Base-by-base conservation (phyloP, 2,329 filamentous ascomycete species). In the Colletotrichum viniferum region DNA sequence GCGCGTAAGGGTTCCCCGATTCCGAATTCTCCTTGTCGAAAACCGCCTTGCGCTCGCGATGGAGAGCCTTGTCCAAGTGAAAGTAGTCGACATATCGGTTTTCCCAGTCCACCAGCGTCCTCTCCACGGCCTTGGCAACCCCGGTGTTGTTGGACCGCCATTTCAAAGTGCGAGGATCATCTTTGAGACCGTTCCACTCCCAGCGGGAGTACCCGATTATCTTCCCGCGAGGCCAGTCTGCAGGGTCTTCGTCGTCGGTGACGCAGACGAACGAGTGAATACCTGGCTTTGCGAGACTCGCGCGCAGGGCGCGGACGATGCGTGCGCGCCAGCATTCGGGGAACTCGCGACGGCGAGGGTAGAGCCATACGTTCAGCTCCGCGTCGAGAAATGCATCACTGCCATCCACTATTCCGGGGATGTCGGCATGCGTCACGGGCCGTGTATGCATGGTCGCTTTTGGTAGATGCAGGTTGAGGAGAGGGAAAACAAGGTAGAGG, bases 251-350 rank as follows among this genome's bases (percentile, higher is more conserved):
- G 10, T 62, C 26, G 6, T 69, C 67, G 9, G 36, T 52, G 13
- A 69, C 56, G 67, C 67, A 69, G 36, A 69, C 56, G 56, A 69
- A 52, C 2, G 32, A n/a, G 14, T 69, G 14, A 21, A 52, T 16
- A 4, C 67, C 56, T 13, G 67, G 67, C 21, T 61, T 69, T 2
- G 38, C 55, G 4, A 69, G 36, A 28, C 18, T 24, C 4, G 4
- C 0, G 6, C 58, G 30, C n/a, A 30, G 30, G 18, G 9, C 26
- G 36, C 55, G 67, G 8, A 24, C 34, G 12, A 61, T 16, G 26
- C 67, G 55, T 21, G 67, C 34, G n/a, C 67, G 67, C 56, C 67
- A 62, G 26, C 26, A 62, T 26, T 62, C 56, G 0, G 67, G 67
- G 0, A 61, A 69, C 18, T 38, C 56, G 4, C 26, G 67, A 7